Evolutionary conservation across 331 rosid genomes (phyloP), one percentile per base, ranked within the genome.

Genomic region (Cydonia oblonga): DNA sequence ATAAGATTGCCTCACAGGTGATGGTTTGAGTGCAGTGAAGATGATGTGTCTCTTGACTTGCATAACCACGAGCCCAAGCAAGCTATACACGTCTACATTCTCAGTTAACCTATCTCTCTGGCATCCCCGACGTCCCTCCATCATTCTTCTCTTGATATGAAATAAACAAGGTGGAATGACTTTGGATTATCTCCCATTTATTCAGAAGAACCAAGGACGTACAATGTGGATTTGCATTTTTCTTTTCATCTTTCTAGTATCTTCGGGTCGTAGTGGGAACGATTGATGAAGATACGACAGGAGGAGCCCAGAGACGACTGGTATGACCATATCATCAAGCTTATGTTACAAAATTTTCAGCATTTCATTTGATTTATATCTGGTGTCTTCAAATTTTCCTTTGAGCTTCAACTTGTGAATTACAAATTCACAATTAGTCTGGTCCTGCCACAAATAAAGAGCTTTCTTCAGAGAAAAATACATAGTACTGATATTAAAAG

Each of bases 21-120:
- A 76, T 64, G 58, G 68, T 72, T 63, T 72, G 24, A 58, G 19
- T 58, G 79, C 77, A 71, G 74, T 18, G 75, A 56, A 23, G 83
- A 79, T 29, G 77, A 20, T 57, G 67, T 83, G 66, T 46, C 81
- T 60, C 77, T 83, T 58, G 81, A 83, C 75, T 38, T 83, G 78
- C 79, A 22, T 24, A 54, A 57, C 66, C 80, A 72, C 30, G 84
- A 73, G 53, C 81, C 80, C 44, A 73, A 35, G 75, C 65, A 80
- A 19, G 86, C 81, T 60, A 70, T 76, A 63, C 54, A 46, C 76
- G 70, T 51, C 78, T 79, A 61, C 73, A 46, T 53, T 28, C 65
- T 64, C 80, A 73, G 44, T 70, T 83, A 53, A 76, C 78, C 33
- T 20, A 58, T 73, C 40, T 79, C 57, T 76, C 72, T 58, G 87